Evolutionary conservation across 2,329 filamentous ascomycete genomes (phyloP).

Genomic region (Lecanoromycetidae sp.): DNA sequence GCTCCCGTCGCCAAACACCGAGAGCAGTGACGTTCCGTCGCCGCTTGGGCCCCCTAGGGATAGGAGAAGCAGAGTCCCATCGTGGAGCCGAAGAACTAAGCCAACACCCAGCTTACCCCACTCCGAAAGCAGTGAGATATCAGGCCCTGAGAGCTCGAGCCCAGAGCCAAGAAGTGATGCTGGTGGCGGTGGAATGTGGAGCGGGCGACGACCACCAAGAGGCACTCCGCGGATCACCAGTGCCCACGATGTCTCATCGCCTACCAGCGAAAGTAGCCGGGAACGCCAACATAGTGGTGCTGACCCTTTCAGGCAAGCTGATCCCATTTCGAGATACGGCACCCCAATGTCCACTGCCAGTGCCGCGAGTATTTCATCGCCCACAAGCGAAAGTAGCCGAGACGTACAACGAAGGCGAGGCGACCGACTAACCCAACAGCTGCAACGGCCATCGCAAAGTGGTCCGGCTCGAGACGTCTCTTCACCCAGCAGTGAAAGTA

Average conservation of each 20-base stretch:
- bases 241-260: conserved; percentile 4
- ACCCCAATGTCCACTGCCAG: no score
- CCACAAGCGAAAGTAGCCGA: conserved; percentile 1
- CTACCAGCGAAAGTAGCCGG: neutral
- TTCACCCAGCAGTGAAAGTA: neutral
- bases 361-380: conserved; percentile 2
- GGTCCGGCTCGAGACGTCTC: neutral
- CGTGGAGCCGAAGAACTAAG: conserved; percentile 7
- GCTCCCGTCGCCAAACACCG: neutral
- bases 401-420: neutral
- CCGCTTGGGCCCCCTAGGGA: conserved; percentile 1
- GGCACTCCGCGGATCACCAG: neutral
- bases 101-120: neutral
- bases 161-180: neutral
- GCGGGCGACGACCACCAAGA: neutral
- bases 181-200: neutral
- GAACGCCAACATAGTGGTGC: neutral
- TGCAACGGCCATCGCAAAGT: neutral
- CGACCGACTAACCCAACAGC: conserved; percentile 4
- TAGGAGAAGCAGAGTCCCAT: neutral
- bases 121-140: conserved; percentile 9
- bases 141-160: conserved; percentile 1
- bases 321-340: neutral
- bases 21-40: conserved; percentile 6
- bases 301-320: neutral